Evolutionary conservation across 768 basidiomycete genomes (phyloP).

Genomic region (Amanita jacksonii): DNA sequence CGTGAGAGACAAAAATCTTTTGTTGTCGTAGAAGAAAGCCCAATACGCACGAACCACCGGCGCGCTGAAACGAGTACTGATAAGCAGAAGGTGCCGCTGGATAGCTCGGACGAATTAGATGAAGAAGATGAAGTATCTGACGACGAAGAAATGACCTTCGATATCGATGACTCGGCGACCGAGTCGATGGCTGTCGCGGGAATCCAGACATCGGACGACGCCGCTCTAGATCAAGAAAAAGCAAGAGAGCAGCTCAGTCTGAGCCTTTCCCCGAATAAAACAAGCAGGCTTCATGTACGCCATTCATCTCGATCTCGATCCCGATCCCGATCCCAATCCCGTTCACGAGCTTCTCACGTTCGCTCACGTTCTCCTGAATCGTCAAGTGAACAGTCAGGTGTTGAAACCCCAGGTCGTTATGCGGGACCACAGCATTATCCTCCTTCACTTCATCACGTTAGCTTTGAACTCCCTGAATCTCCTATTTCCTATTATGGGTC

Average conservation of each 20-base stretch:
- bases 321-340: slow-evolving; percentile 20
- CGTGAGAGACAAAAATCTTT: slow-evolving; percentile 98
- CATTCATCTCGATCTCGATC: slow-evolving; percentile 32
- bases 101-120: slow-evolving; percentile 19
- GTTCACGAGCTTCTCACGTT: background rate
- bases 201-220: slow-evolving; percentile 3
- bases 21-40: slow-evolving; percentile 90
- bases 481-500: slow-evolving; percentile 27
- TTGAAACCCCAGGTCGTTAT: slow-evolving; percentile 56
- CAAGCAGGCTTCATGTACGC: slow-evolving; percentile 22
- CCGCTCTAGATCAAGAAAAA: slow-evolving; percentile 4
- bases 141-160: slow-evolving; percentile 64
- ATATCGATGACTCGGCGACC: slow-evolving; percentile 74
- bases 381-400: slow-evolving; percentile 40
- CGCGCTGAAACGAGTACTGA: slow-evolving; percentile 17
- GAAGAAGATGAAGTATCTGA: slow-evolving; percentile 40
- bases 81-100: slow-evolving; percentile 30
- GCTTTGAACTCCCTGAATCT: slow-evolving; percentile 29
- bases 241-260: slow-evolving; percentile 19
- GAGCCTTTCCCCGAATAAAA: slow-evolving; percentile 22
- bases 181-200: background rate
- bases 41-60: slow-evolving; percentile 23
- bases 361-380: slow-evolving; percentile 10
- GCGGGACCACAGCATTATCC: slow-evolving; percentile 42
- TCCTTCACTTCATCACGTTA: slow-evolving; percentile 42